These are phyloP conservation scores for Arctium lappa DNA, from an alignment of 129 eudicot genomes.

Conservation along the genomic window DNA sequence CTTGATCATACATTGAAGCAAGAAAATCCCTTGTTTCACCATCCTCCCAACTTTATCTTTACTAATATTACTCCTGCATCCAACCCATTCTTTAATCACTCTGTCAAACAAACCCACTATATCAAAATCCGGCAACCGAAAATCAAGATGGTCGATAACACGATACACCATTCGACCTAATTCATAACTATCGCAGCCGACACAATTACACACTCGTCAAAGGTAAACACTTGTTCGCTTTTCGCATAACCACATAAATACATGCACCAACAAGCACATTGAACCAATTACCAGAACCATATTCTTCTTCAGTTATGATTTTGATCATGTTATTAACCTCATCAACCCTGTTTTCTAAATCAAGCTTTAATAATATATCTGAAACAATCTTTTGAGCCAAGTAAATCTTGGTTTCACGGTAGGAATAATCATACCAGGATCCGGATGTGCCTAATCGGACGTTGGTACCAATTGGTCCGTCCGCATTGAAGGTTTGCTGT, in stretches of 20 bases:
- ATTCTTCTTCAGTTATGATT: slow-evolving; percentile 56
- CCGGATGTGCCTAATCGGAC: slow-evolving; percentile 55
- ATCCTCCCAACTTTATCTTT: too few relatives aligned
- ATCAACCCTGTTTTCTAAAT: slow-evolving; percentile 21
- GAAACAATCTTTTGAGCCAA: slow-evolving; percentile 38
- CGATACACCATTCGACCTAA: too few relatives aligned
- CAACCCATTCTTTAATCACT: too few relatives aligned
- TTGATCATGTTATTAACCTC: slow-evolving; percentile 61
- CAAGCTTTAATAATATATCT: slow-evolving; percentile 30
- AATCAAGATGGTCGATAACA: too few relatives aligned
- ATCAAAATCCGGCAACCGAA: too few relatives aligned
- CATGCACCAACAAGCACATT: slow-evolving; percentile 74
- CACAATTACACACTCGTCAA: slow-evolving; percentile 1
- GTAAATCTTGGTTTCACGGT: slow-evolving; percentile 40
- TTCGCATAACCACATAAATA: slow-evolving; percentile 62
- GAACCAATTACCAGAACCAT: slow-evolving; percentile 80
- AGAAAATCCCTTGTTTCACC: too few relatives aligned
- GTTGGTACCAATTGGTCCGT: slow-evolving; percentile 53
- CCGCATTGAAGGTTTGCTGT: slow-evolving; percentile 45
- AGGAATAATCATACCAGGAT: not conserved
- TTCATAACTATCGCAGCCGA: too few relatives aligned
- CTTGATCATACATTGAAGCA: too few relatives aligned
- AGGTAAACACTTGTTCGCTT: slow-evolving; percentile 46
- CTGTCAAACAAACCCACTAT: too few relatives aligned
- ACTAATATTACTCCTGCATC: too few relatives aligned